Conservation (phyloP, 208 protist genomes). For the Trypanosoma theileri region DNA sequence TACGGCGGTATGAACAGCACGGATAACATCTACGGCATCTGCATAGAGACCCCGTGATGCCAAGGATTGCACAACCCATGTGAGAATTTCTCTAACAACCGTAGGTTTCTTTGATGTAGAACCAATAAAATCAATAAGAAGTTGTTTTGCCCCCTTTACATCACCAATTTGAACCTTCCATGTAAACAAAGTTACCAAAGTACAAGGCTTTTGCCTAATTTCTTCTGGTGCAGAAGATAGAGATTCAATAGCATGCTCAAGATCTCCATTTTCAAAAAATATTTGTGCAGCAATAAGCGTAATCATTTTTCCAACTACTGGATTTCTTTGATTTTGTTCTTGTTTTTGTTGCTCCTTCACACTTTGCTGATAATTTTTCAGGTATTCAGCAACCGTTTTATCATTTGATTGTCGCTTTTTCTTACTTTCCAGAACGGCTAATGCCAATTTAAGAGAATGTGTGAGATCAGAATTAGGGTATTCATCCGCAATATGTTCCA, state of each 20-base stretch:
- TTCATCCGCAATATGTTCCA: conserved; percentile 66
- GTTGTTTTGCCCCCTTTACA: conserved; percentile 32
- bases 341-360: conserved; percentile 9
- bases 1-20: conserved; percentile 32
- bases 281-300: conserved; percentile 68
- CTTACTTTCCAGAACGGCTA: conserved; percentile 51
- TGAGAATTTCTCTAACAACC: conserved; percentile 38
- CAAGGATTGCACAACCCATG: conserved; percentile 70
- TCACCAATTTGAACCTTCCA: conserved; percentile 65
- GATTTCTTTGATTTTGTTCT: conserved; percentile 8
- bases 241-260: conserved; percentile 44
- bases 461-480: conserved; percentile 67
- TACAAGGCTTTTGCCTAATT: conserved; percentile 40
- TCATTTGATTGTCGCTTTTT: conserved; percentile 53
- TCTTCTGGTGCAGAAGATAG: conserved; percentile 40
- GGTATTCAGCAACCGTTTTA: conserved; percentile 23
- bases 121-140: conserved; percentile 21
- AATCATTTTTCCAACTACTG: conserved; percentile 25
- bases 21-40: conserved; percentile 48
- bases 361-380: conserved; percentile 31
- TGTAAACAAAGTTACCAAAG: conserved; percentile 48
- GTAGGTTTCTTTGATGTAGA: conserved; percentile 17
- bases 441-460: conserved; percentile 60
- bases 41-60: conserved; percentile 35
- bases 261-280: conserved; percentile 73